Conservation (phyloP, 768 basidiomycete genomes). For the Thelephora ganbajun region DNA sequence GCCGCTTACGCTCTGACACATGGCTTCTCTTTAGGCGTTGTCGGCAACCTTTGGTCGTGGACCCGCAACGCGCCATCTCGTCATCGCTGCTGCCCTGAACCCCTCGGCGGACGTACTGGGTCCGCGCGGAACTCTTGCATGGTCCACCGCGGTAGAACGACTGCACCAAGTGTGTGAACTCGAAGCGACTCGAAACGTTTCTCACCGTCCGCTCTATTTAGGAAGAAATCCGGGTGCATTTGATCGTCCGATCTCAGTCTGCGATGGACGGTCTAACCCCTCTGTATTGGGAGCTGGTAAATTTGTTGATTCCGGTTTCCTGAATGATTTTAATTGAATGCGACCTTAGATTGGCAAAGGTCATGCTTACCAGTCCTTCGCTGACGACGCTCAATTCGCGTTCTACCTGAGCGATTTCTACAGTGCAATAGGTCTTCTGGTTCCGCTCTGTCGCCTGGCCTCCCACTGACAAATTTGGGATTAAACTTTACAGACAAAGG, state of each 20-base stretch:
- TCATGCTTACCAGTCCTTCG: neutral
- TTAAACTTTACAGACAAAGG: neutral
- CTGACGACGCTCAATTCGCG: neutral
- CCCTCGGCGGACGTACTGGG: slow-evolving; percentile 19
- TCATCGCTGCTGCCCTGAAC: slow-evolving; percentile 38
- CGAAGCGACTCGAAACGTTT: slow-evolving; percentile 22
- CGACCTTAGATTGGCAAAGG: slow-evolving; percentile 2
- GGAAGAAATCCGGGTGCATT: slow-evolving; percentile 44
- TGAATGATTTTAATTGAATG: neutral
- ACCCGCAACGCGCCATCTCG: slow-evolving; percentile 29
- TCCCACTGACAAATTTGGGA: neutral
- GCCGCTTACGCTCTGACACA: neutral
- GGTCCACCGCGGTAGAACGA: slow-evolving; percentile 7
- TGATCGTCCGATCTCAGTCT: slow-evolving; percentile 34
- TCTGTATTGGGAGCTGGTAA: slow-evolving; percentile 35
- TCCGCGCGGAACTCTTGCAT: neutral
- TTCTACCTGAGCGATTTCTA: neutral
- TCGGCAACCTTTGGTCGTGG: slow-evolving; percentile 1
- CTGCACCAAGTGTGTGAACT: slow-evolving; percentile 14
- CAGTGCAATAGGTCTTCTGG: neutral
- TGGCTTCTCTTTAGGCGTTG: slow-evolving; percentile 3
- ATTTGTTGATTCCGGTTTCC: slow-evolving; percentile 2
- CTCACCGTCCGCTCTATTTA: slow-evolving; percentile 16
- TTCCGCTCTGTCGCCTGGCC: neutral
- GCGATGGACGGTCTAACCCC: slow-evolving; percentile 31